Evolutionary conservation across 129 eudicot species (phyloP).

Genomic region (Artemisia annua): DNA sequence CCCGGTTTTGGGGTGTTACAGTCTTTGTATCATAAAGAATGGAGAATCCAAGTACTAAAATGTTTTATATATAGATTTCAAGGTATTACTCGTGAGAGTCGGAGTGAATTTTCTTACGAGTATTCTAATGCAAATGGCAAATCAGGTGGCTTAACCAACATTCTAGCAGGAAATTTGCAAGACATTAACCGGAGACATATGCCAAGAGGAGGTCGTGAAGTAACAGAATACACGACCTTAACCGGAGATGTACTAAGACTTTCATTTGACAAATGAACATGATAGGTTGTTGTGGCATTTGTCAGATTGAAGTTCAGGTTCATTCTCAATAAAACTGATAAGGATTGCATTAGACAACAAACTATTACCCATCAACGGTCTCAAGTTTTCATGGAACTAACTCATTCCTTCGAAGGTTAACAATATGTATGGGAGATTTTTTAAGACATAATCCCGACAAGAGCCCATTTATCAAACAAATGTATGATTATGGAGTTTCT

Average conservation of each 20-base stretch:
- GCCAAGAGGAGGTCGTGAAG: not conserved
- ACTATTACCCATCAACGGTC: not conserved
- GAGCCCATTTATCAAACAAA: not conserved
- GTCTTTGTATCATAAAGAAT: too few relatives aligned
- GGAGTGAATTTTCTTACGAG: too few relatives aligned
- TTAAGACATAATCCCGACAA: not conserved
- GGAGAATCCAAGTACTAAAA: too few relatives aligned
- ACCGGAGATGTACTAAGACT: not conserved
- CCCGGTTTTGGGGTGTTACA: too few relatives aligned
- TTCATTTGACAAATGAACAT: not conserved
- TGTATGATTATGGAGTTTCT: not conserved
- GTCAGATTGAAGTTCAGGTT: not conserved
- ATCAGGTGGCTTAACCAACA: not conserved
- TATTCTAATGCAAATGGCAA: too few relatives aligned
- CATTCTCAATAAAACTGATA: not conserved
- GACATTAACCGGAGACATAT: not conserved
- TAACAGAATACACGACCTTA: not conserved
- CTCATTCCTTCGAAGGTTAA: not conserved
- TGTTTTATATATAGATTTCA: too few relatives aligned
- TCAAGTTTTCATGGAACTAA: not conserved
- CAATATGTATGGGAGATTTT: not conserved
- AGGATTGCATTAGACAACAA: not conserved
- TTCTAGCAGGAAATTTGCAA: not conserved
- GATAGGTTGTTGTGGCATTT: not conserved
- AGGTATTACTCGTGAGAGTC: too few relatives aligned